A percentile compares a stretch with the other conserved stretches of the same genome.
These are phyloP conservation scores for Saccharomycopsis hybrid DNA, from an alignment of 1,139 yeast species.

Conservation along the genomic window DNA sequence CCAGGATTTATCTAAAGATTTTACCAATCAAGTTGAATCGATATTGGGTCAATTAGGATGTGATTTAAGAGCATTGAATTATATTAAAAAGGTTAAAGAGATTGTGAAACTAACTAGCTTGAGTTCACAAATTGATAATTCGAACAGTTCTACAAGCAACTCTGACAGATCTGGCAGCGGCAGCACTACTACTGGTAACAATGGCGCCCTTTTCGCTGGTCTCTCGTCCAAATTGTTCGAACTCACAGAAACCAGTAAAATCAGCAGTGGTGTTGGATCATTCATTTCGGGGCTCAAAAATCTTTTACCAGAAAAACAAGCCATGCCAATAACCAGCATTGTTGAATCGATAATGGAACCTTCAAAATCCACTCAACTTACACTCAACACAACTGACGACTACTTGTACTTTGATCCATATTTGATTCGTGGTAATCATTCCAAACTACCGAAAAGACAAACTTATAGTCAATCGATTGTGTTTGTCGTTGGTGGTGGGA, in stretches of 20 bases:
- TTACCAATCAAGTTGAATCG: constrained; percentile 57
- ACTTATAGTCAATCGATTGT: constrained; percentile 76
- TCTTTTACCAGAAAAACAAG: constrained; percentile 79
- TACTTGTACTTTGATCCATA: constrained; percentile 88
- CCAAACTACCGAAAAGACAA: constrained; percentile 84
- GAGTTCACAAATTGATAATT: constrained; percentile 22
- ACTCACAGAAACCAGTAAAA: constrained; percentile 67
- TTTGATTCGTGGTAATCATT: constrained; percentile 76
- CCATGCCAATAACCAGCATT: constrained; percentile 81
- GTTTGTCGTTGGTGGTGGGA: constrained; percentile 95
- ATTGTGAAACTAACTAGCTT: constrained; percentile 43
- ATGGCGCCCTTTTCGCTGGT: constrained; percentile 69
- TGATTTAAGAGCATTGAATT: constrained; percentile 59
- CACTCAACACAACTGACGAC: constrained; percentile 72
- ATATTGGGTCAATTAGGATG: constrained; percentile 55
- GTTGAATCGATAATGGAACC: constrained; percentile 94
- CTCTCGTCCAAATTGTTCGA: constrained; percentile 71
- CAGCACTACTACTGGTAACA: constrained; percentile 30
- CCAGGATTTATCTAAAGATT: constrained; percentile 55
- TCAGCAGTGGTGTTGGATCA: constrained; percentile 76
- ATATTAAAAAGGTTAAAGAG: constrained; percentile 77
- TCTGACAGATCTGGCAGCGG: constrained; percentile 19
- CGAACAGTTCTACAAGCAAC: constrained; percentile 20
- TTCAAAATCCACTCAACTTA: constrained; percentile 49
- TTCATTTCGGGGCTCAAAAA: constrained; percentile 84